These are phyloP conservation scores for Aspergillus nanangensis DNA, from an alignment of 495 filamentous ascomycete genomes.

Conservation along the genomic window DNA sequence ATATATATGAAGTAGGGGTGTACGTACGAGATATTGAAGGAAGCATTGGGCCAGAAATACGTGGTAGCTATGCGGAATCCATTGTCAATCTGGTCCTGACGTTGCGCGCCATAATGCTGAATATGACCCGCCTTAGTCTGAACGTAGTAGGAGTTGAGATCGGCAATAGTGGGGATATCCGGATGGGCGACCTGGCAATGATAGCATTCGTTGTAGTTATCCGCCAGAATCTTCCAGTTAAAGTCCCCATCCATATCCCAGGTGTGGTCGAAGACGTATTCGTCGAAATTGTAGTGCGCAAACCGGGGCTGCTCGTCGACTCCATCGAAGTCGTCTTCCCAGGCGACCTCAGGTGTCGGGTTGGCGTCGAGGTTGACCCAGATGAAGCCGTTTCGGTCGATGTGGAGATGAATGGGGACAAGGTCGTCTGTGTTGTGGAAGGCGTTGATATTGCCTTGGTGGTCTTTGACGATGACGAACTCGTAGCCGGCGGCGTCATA, in stretches of 20 bases:
- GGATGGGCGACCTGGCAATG: slow-evolving; percentile 49
- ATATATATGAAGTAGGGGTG: too few relatives aligned
- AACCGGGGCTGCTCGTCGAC: slow-evolving; percentile 41
- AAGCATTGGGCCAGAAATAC: slow-evolving; percentile 42
- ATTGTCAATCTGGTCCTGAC: slow-evolving; percentile 31
- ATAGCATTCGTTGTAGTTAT: slow-evolving; percentile 70
- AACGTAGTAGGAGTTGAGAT: slow-evolving; percentile 41
- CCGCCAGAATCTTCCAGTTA: slow-evolving; percentile 55
- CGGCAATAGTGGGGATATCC: slow-evolving; percentile 38
- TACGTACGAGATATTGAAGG: slow-evolving; percentile 45
- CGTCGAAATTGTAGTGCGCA: slow-evolving; percentile 55
- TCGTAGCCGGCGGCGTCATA: slow-evolving; percentile 46
- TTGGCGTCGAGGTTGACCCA: slow-evolving; percentile 48
- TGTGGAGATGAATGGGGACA: slow-evolving; percentile 30
- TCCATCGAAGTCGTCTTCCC: slow-evolving; percentile 41
- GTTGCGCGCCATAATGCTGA: slow-evolving; percentile 38
- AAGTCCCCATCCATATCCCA: slow-evolving; percentile 45
- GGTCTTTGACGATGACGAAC: slow-evolving; percentile 43
- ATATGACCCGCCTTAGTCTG: slow-evolving; percentile 36
- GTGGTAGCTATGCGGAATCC: slow-evolving; percentile 35
- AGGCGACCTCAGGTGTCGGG: slow-evolving; percentile 33
- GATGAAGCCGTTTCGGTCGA: slow-evolving; percentile 53
- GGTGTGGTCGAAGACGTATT: slow-evolving; percentile 51
- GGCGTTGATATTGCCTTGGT: slow-evolving; percentile 41
- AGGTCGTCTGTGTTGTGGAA: slow-evolving; percentile 52